phyloP scores from a whole-genome alignment of 2,329 filamentous ascomycete species.

The Cercospora janseana region DNA sequence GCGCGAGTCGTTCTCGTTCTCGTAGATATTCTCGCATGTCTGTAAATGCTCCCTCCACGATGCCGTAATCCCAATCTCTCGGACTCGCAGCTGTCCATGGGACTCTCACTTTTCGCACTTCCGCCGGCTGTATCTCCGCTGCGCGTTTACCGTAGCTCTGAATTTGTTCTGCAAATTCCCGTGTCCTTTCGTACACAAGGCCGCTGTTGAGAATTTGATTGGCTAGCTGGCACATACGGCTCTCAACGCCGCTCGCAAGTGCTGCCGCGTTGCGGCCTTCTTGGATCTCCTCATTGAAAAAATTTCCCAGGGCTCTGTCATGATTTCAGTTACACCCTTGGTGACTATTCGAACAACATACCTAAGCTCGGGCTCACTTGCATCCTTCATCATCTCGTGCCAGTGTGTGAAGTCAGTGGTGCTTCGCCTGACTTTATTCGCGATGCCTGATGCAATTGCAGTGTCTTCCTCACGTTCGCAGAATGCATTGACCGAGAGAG shows the following conservation, averaged over 20 bases:
- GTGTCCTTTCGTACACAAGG: background rate
- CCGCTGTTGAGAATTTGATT: background rate
- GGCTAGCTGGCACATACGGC: constrained; percentile 2
- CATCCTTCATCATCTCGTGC: background rate
- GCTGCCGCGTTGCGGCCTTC: background rate
- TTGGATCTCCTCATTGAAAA: background rate
- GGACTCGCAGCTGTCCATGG: background rate
- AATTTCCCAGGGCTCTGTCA: background rate
- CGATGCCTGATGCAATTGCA: background rate
- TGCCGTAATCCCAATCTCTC: constrained; percentile 1
- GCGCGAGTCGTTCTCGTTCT: background rate
- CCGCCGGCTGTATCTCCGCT: background rate
- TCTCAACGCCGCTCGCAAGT: background rate
- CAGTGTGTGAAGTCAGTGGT: background rate
- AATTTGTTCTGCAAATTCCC: background rate
- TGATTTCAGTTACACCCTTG: too few relatives aligned
- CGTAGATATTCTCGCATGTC: background rate
- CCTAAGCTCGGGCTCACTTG: constrained; percentile 5
- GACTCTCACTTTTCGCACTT: background rate
- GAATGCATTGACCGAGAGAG: constrained; percentile 1
- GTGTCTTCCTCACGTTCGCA: background rate
- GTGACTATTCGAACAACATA: background rate
- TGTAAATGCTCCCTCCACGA: background rate
- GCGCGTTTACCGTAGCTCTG: background rate
- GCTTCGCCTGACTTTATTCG: background rate